Conservation (phyloP, 2,329 filamentous ascomycete genomes). For the Hypocreales sp. region DNA sequence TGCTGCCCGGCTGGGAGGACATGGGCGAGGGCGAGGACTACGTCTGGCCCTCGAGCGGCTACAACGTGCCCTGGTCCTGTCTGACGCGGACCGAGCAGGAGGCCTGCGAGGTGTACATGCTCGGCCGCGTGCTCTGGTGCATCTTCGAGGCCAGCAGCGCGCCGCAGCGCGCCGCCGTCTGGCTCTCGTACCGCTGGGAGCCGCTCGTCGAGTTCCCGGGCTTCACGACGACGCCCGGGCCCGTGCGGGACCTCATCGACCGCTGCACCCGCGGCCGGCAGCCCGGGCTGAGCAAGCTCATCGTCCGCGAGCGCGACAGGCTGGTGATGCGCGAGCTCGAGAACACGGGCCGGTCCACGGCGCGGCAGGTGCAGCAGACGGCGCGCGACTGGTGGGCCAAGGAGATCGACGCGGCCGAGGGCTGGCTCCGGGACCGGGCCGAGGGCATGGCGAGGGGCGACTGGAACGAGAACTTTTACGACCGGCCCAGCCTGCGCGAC, state of each 20-base stretch:
- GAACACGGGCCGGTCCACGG: constrained; percentile 15
- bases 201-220: constrained; percentile 39
- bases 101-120: constrained; percentile 45
- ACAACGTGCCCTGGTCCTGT: constrained; percentile 40
- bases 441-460: constrained; percentile 20
- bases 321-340: constrained; percentile 25
- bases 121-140: constrained; percentile 45
- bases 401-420: constrained; percentile 31
- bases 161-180: constrained; percentile 38
- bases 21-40: constrained; percentile 26
- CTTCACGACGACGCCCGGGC: constrained; percentile 29
- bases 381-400: constrained; percentile 31
- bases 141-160: constrained; percentile 45
- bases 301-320: constrained; percentile 28
- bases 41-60: constrained; percentile 29
- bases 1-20: constrained; percentile 31
- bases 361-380: constrained; percentile 18
- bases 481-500: constrained; percentile 29
- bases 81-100: constrained; percentile 37
- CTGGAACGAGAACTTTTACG: constrained; percentile 36
- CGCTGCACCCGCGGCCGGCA: constrained; percentile 34
- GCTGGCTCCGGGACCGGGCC: constrained; percentile 26
- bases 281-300: constrained; percentile 24
- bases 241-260: constrained; percentile 31
- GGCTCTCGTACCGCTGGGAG: constrained; percentile 43